Percentiles rank a stretch among this genome's conserved stretches.
Conservation (phyloP, 768 basidiomycete species). For the Mycena kentingensis region DNA sequence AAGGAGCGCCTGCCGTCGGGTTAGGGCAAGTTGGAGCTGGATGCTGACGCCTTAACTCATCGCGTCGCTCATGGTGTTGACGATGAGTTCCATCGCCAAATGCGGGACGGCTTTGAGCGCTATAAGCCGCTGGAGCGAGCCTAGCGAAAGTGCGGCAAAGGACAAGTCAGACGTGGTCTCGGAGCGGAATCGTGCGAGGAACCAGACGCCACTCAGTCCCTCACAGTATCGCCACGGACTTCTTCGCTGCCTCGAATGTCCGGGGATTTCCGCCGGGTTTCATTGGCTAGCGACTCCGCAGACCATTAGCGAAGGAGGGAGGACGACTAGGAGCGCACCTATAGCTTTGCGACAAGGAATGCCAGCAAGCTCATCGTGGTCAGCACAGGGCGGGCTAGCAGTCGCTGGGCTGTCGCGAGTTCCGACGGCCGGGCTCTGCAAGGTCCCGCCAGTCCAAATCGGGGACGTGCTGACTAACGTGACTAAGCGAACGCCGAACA, state of each 20-base stretch:
- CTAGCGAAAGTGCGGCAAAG: constrained; percentile 84
- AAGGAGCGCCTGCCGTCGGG: constrained; percentile 68
- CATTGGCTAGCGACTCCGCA: constrained; percentile 77
- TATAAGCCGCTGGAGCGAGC: constrained; percentile 89
- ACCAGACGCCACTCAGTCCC: constrained; percentile 85
- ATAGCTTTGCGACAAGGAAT: constrained; percentile 73
- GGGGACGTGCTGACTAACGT: no score
- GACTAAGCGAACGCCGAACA: no score
- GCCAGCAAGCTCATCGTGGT: constrained; percentile 65
- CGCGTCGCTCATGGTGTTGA: constrained; percentile 83
- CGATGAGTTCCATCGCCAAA: constrained; percentile 74
- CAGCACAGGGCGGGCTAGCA: no score
- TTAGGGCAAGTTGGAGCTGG: constrained; percentile 91
- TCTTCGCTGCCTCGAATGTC: constrained; percentile 94
- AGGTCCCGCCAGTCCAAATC: no score
- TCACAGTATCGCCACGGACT: constrained; percentile 76
- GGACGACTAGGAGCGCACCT: constrained; percentile 41
- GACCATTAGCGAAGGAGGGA: constrained; percentile 1
- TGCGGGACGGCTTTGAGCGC: constrained; percentile 83
- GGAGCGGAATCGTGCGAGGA: constrained; percentile 26
- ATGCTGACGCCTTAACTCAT: constrained; percentile 96
- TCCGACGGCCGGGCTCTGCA: no score
- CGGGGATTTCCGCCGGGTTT: constrained; percentile 85
- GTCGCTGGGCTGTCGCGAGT: no score
- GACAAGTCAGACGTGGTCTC: background rate